Conservation (phyloP, 1,284 basidiomycete species). For the Pseudozyma thailandica region DNA sequence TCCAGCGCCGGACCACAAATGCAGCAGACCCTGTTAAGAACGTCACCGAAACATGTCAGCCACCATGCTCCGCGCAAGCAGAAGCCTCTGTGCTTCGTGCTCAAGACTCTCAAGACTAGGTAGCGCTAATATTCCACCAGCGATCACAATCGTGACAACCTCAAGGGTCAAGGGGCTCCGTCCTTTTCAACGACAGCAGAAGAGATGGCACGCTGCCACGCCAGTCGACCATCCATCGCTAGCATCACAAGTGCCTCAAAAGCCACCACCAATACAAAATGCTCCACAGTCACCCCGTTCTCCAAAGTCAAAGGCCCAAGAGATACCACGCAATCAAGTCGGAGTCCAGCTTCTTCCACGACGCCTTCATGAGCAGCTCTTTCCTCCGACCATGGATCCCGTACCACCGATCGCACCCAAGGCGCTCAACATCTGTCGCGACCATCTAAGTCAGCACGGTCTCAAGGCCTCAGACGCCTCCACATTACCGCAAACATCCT, state of each 20-base stretch:
- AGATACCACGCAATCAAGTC: slow-evolving; percentile 76
- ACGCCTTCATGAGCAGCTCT: slow-evolving; percentile 82
- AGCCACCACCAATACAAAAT: slow-evolving; percentile 11
- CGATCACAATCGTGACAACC: background rate
- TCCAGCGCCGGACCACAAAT: background rate
- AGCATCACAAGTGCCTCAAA: slow-evolving; percentile 2
- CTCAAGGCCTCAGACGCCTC: slow-evolving; percentile 84
- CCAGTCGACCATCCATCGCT: slow-evolving; percentile 21
- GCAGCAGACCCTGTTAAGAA: background rate
- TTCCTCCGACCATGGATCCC: slow-evolving; percentile 74
- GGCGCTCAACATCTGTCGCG: slow-evolving; percentile 79
- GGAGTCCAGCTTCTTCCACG: slow-evolving; percentile 92
- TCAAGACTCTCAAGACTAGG: background rate
- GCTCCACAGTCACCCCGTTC: background rate
- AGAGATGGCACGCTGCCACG: slow-evolving; percentile 35
- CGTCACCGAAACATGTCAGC: background rate
- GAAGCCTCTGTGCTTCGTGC: background rate
- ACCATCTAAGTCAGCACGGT: slow-evolving; percentile 82
- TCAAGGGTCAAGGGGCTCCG: background rate
- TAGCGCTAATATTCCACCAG: background rate
- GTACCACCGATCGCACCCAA: slow-evolving; percentile 76
- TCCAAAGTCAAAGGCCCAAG: background rate
- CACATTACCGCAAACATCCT: slow-evolving; percentile 79
- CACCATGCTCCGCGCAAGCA: slow-evolving; percentile 4
- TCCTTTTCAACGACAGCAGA: slow-evolving; percentile 12